Percentiles rank a stretch among this genome's conserved stretches.
Conservation (phyloP, 176 grass and related monocot species). For the Elaeis guineensis region DNA sequence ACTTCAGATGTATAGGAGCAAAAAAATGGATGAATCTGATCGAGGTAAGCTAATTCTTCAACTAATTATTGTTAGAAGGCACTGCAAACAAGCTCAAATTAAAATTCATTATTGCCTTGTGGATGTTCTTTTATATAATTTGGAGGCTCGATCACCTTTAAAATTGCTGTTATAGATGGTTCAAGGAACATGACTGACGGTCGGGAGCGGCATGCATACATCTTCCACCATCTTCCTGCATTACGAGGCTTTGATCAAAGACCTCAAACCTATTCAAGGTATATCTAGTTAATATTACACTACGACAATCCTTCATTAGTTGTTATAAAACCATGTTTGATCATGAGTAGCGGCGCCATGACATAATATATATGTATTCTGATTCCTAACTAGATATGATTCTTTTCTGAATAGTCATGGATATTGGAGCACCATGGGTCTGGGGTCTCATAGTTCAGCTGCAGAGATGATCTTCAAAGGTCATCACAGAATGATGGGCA, state of each 20-base stretch:
- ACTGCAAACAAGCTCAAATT: no score
- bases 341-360: not conserved
- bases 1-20: slow-evolving; percentile 68
- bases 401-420: not conserved
- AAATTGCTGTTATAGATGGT: not conserved
- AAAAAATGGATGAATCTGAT: slow-evolving; percentile 49
- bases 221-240: not conserved
- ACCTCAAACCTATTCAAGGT: not conserved
- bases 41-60: slow-evolving; percentile 18
- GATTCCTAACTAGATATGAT: not conserved
- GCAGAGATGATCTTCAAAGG: no score
- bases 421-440: not conserved
- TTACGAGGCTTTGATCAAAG: not conserved
- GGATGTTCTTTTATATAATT: no score
- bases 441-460: no score
- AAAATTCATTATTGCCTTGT: not conserved
- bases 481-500: not conserved
- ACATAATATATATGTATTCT: not conserved
- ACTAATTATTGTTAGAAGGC: no score
- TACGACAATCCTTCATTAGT: no score
- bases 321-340: not conserved
- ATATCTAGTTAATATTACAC: no score
- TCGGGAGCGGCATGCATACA: not conserved
- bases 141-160: no score
- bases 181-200: not conserved